phyloP scores from a whole-genome alignment of 345 rosid genomes.

The Murraya koenigii region DNA sequence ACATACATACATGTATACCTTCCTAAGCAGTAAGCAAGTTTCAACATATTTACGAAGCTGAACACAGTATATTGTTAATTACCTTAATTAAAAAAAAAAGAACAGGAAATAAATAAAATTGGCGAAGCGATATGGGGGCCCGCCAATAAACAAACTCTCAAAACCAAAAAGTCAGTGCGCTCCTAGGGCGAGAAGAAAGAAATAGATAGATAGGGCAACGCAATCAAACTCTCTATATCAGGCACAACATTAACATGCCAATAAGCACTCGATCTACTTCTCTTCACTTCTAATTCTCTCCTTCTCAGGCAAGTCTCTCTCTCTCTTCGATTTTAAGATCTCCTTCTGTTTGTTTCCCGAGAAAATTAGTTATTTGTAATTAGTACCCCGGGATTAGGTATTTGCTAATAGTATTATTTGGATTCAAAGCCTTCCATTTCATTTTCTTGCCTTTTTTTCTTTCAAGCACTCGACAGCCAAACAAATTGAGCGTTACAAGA shows the following conservation, averaged over 20 bases:
- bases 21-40: too few relatives aligned
- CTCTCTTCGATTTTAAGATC: neutral
- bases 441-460: neutral
- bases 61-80: too few relatives aligned
- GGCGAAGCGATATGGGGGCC: too few relatives aligned
- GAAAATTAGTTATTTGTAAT: neutral
- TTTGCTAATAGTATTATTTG: too few relatives aligned
- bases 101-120: too few relatives aligned
- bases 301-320: neutral
- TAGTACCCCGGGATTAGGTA: neutral
- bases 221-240: neutral
- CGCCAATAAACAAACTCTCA: too few relatives aligned
- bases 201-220: constrained; percentile 12
- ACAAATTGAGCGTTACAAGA: neutral
- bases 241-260: neutral
- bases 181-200: constrained; percentile 1
- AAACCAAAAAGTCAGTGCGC: too few relatives aligned
- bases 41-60: too few relatives aligned
- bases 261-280: constrained; percentile 13
- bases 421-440: neutral
- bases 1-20: too few relatives aligned
- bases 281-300: neutral
- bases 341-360: neutral
- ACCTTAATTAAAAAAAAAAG: too few relatives aligned
- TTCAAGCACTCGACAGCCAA: neutral